Evolutionary conservation across 2,329 filamentous ascomycete species (phyloP), one percentile per base, ranked within the genome.

Genomic region (Metarhizium anisopliae): DNA sequence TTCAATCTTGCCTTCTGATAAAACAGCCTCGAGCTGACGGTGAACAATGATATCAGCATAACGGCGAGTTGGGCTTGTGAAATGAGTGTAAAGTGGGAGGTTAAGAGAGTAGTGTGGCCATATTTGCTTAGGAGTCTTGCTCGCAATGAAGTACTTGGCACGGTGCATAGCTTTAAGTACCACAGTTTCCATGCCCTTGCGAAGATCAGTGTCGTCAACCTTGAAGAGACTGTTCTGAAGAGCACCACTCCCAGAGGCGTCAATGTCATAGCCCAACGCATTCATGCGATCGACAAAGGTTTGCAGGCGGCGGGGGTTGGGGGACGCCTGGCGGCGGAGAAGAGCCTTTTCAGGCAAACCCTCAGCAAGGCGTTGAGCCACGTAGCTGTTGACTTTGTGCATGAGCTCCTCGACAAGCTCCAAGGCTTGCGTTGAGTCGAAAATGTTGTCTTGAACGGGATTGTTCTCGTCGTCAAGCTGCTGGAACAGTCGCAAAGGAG

Each of bases 381-480:
- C 88, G 67, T 90, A 87, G 51, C 84, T 81, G 69, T 99, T 97
- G 57, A 90, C 89, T 77, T 95, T 95, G 78, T 96, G 89, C 74
- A 90, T 87, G 54, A 99, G 78, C 75, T 99, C 94, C 71, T 99
- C 94, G 49, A 96, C 90, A 60, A 97, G 83, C 74, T 97, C 93
- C 60, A 95, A 90, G 2, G 92, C 90, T 10, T 86, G 79, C 13
- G 90, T 90, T 35, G 90, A 93, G 70, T 96, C 87, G 67, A 97
- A 99, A 61, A 99, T 89, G 74, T 97, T 99, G 69, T 90, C 84
- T 74, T 96, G 91, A 45, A 97, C 92, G 2, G 93, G 94, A 54
- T 96, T 90, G 70, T 97, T 97, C 78, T 99, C 94, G 64, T 99
- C 94, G 63, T 99, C 94, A 45, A 97, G 81, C 73, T 96, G 92